phyloP scores from a whole-genome alignment of 1,139 yeast species.

The Geotrichum aggregatum region DNA sequence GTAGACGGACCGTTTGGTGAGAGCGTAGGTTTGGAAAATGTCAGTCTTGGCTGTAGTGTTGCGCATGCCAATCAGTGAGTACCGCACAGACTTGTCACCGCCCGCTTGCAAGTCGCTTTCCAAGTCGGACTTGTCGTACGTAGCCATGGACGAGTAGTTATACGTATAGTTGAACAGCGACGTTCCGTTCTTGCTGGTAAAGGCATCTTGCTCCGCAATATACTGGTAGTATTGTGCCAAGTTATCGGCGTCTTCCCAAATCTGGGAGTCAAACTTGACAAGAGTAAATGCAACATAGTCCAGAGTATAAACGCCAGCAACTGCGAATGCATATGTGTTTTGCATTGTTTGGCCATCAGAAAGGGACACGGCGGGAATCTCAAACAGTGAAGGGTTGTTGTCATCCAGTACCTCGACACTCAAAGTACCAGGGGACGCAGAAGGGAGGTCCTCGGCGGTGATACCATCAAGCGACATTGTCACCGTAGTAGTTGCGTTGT shows the following conservation, averaged over 20 bases:
- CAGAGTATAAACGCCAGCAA: constrained; percentile 17
- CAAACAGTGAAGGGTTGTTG: constrained; percentile 17
- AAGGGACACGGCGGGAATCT: constrained; percentile 13
- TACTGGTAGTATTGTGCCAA: constrained; percentile 17
- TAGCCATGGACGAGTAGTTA: constrained; percentile 9
- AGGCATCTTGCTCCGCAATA: constrained; percentile 8
- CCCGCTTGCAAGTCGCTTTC: constrained; percentile 9
- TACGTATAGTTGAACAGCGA: constrained; percentile 20
- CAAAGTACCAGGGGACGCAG: constrained; percentile 19
- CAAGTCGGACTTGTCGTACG: constrained; percentile 12
- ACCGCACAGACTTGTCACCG: constrained; percentile 14
- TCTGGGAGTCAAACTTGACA: constrained; percentile 12
- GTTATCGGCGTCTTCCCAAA: constrained; percentile 10
- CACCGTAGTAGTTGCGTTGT: constrained; percentile 17
- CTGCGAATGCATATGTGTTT: constrained; percentile 18
- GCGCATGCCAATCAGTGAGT: constrained; percentile 13
- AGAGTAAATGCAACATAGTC: constrained; percentile 19
- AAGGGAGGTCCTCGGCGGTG: constrained; percentile 15
- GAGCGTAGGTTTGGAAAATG: constrained; percentile 16
- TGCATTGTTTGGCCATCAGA: background rate
- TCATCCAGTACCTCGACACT: constrained; percentile 16
- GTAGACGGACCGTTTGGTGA: constrained; percentile 20
- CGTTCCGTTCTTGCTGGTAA: constrained; percentile 14
- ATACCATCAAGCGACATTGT: constrained; percentile 19
- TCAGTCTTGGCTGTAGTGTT: constrained; percentile 18